Conservation (phyloP, 768 basidiomycete species). For the Hirschioporus abietinus region DNA sequence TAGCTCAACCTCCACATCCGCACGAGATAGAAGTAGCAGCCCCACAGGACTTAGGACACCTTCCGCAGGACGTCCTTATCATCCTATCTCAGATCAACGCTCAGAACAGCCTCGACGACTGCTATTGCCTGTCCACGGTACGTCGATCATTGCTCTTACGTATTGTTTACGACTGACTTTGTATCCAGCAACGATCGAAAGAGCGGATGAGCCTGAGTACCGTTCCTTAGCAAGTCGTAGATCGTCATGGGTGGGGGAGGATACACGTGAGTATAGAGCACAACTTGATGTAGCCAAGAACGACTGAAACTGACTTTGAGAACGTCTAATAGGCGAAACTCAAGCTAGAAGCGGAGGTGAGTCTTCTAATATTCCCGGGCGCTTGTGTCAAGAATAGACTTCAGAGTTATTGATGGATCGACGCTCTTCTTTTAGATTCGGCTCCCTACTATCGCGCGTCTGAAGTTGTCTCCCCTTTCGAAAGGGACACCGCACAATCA, state of each 20-base stretch:
- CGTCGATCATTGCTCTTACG: neutral
- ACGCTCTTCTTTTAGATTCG: neutral
- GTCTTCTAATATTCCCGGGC: neutral
- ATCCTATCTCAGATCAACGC: neutral
- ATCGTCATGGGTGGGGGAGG: neutral
- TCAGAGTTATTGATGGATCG: conserved; percentile 1
- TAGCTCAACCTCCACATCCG: neutral
- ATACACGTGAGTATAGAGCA: neutral
- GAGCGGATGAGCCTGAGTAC: neutral
- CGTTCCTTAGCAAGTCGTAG: neutral
- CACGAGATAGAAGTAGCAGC: neutral
- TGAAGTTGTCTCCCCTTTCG: neutral
- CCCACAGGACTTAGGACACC: neutral
- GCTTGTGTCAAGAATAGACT: neutral
- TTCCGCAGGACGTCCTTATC: neutral
- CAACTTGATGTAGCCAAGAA: too few species aligned
- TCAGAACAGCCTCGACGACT: neutral
- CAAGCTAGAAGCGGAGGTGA: neutral
- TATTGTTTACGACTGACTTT: neutral
- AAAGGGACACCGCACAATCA: neutral
- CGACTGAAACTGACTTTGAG: too few species aligned
- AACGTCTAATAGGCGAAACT: neutral
- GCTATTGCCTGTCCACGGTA: neutral
- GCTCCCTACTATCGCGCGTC: neutral
- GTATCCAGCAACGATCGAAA: neutral